A percentile compares a stretch with the other conserved stretches of the same genome.
These are phyloP conservation scores for Lepidium sativum DNA, from an alignment of 345 rosid genomes.

Conservation along the genomic window DNA sequence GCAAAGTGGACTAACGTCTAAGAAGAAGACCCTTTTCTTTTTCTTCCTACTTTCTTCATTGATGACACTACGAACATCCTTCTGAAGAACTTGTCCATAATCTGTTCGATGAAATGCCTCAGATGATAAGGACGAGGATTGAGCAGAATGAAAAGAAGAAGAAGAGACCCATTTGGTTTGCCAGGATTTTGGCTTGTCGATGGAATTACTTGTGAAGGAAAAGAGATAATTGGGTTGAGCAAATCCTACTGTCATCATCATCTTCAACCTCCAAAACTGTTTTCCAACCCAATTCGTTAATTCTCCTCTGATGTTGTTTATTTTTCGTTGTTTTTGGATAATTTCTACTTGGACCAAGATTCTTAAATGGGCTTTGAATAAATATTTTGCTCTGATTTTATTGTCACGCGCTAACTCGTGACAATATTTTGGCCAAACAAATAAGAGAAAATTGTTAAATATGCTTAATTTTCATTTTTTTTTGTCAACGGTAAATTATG, in stretches of 20 bases:
- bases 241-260: constrained; percentile 19
- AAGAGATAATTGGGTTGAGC: constrained; percentile 7
- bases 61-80: constrained; percentile 1
- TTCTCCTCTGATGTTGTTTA: background rate
- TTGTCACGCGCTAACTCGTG: no score
- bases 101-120: constrained; percentile 46
- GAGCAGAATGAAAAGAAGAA: background rate
- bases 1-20: constrained; percentile 88
- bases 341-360: no score
- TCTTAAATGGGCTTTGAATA: no score
- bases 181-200: background rate
- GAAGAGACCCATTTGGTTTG: constrained; percentile 4
- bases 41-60: constrained; percentile 16
- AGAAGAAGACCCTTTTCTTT: constrained; percentile 74
- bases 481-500: no score
- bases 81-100: constrained; percentile 22
- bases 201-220: background rate
- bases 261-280: constrained; percentile 6
- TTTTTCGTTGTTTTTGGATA: background rate
- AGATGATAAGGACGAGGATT: background rate
- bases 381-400: no score
- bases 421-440: no score
- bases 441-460: no score
- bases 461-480: no score
- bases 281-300: no score